Evolutionary conservation across 129 eudicot genomes (phyloP), one percentile per base, ranked within the genome.

Genomic region (Tagetes erecta): DNA sequence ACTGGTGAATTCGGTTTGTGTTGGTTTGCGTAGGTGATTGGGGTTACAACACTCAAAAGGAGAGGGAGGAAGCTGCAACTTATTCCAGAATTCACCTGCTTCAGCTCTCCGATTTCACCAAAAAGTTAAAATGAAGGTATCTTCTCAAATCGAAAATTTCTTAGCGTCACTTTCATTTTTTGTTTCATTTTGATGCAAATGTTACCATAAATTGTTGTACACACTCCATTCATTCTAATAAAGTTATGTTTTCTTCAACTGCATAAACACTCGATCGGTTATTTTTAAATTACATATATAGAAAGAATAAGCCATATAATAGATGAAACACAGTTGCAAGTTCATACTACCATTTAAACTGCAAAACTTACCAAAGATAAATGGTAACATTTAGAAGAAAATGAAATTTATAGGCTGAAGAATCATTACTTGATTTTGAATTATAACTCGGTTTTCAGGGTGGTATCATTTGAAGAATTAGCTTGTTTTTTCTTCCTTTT

Each of bases 11-110:
- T 39, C 4, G 63, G 42, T 47, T 52, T 62, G 64, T 30, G 34
- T 45, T 68, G 47, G 13, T 76, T 58, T 73, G 47, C 75, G 11
- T 88, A 95, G 99, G 90, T 72, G 97, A 88, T 72, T 95, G 99
- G 99, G 99, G 99, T 7, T 95, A 91, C 84, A 95, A 95, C 83
- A 95, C 99, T 55, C 84, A 81, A 58, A 95, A 91, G 71, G 99
- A 95, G 74, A 88, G 99, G 78, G 95, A 88, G 10, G 97, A 88
- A 76, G 99, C 97, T 78, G 91, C 96, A 46, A 74, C 80, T 57
- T 88, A 88, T 72, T 52, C 97, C 71, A 91, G 97, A 80, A 95
- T 95, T 69, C 94, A 62, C 30, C 36, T 88, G 53, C 93, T 95
- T 79, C 91, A 95, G 83, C 91, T 95, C 39, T 85, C 99, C 8